Conservation (phyloP, 2,329 filamentous ascomycete species). For the Botrytis paeoniae region DNA sequence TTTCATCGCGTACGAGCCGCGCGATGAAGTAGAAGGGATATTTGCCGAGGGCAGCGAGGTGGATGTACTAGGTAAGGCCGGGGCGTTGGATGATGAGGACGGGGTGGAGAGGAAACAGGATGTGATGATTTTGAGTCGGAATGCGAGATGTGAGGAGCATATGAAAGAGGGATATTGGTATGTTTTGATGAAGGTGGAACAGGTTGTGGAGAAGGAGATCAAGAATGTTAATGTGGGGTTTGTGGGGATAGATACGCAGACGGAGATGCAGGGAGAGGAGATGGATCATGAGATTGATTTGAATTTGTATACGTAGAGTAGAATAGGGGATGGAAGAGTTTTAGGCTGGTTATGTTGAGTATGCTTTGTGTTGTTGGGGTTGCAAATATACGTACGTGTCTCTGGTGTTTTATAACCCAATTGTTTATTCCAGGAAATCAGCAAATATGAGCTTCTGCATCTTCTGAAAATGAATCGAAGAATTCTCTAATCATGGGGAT, state of each 20-base stretch:
- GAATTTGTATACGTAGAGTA: conserved; percentile 10
- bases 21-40: background rate
- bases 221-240: background rate
- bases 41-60: conserved; percentile 2
- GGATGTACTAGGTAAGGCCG: background rate
- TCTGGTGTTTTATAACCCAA: background rate
- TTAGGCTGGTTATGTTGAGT: background rate
- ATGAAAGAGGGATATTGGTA: conserved; percentile 16
- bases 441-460: background rate
- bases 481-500: background rate
- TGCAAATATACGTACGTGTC: background rate
- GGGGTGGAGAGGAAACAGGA: conserved; percentile 3
- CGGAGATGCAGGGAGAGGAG: background rate
- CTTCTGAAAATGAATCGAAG: background rate
- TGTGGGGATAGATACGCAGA: background rate
- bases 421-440: background rate
- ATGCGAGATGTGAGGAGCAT: conserved; percentile 14
- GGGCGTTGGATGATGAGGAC: background rate
- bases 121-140: conserved; percentile 19
- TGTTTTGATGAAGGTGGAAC: conserved; percentile 15
- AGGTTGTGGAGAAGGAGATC: background rate
- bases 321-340: background rate
- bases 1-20: background rate
- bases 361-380: background rate
- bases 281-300: conserved; percentile 11